These are phyloP conservation scores for Fusarium zealandicum DNA, from an alignment of 2,329 filamentous ascomycete genomes.

Conservation along the genomic window DNA sequence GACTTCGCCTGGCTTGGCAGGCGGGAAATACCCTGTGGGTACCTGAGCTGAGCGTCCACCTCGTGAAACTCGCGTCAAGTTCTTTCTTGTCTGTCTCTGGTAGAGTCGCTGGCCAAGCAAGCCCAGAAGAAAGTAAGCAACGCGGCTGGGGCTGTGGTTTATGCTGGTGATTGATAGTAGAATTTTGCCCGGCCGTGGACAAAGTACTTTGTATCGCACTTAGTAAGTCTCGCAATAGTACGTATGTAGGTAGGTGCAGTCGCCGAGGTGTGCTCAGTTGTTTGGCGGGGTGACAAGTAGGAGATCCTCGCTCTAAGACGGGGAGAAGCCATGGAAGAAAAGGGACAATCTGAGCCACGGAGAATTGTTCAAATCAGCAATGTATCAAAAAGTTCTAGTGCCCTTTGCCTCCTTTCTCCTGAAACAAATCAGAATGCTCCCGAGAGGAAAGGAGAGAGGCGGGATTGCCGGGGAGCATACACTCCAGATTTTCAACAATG, in stretches of 20 bases:
- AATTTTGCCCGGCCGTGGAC: no score
- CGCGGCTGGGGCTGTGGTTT: conserved; percentile 2
- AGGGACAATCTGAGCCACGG: neutral
- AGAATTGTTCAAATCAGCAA: no score
- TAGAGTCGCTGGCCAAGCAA: no score
- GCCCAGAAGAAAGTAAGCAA: conserved; percentile 15
- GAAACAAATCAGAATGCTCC: conserved; percentile 7
- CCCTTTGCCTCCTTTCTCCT: neutral
- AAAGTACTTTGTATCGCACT: no score
- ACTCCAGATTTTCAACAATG: conserved; percentile 33
- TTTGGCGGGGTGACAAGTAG: conserved; percentile 20
- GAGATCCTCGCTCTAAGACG: conserved; percentile 13
- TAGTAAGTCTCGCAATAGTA: no score
- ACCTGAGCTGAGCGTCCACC: conserved; percentile 3
- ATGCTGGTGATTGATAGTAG: neutral
- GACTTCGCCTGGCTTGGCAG: conserved; percentile 11
- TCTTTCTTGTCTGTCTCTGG: neutral
- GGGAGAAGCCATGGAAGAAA: conserved; percentile 1
- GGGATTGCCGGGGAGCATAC: conserved; percentile 30
- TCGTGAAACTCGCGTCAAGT: neutral
- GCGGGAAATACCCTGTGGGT: conserved; percentile 12
- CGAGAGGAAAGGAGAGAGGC: conserved; percentile 11
- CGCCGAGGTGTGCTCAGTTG: conserved; percentile 16
- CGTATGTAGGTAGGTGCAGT: no score
- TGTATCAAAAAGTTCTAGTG: neutral